phyloP scores from a whole-genome alignment of 106 monocot genomes.

The Ottelia alismoides region DNA sequence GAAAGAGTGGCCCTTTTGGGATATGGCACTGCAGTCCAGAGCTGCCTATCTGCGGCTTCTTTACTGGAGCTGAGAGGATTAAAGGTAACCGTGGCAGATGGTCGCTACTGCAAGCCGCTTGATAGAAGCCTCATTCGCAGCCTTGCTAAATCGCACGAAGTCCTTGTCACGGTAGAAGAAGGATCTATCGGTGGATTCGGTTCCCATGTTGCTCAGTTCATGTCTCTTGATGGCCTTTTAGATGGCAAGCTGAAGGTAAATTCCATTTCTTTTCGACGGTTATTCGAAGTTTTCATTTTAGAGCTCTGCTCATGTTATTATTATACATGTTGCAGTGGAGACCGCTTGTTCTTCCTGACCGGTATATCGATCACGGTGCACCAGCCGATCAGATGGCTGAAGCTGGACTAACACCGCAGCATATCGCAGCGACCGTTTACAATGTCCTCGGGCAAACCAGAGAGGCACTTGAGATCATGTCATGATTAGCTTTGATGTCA shows the following conservation, averaged over 20 bases:
- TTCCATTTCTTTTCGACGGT: not conserved
- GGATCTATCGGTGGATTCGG: constrained; percentile 19
- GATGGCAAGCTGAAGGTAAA: constrained; percentile 16
- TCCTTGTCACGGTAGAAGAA: constrained; percentile 15
- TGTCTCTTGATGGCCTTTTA: constrained; percentile 9
- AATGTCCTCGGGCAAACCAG: too few species aligned
- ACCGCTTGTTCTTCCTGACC: constrained; percentile 15
- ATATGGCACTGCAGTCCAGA: constrained; percentile 11
- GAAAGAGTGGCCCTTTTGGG: constrained; percentile 15
- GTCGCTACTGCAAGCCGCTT: constrained; percentile 21
- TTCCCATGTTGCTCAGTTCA: constrained; percentile 12
- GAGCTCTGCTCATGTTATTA: too few species aligned
- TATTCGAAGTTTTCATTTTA: too few species aligned
- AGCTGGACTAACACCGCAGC: constrained; percentile 7
- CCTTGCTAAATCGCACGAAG: constrained; percentile 9
- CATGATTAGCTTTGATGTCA: too few species aligned
- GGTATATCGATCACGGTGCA: constrained; percentile 18
- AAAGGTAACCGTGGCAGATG: constrained; percentile 7
- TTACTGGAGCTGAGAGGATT: not conserved
- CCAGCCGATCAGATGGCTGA: constrained; percentile 12
- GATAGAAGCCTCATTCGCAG: constrained; percentile 6
- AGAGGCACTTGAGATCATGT: too few species aligned
- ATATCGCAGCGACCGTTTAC: constrained; percentile 10
- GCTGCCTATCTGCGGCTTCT: constrained; percentile 3
- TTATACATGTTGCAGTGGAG: constrained; percentile 14